Percentiles rank a stretch among this genome's conserved stretches.
Conservation (phyloP, 164 flowering plant genomes). For the Dillenia turbinata region DNA sequence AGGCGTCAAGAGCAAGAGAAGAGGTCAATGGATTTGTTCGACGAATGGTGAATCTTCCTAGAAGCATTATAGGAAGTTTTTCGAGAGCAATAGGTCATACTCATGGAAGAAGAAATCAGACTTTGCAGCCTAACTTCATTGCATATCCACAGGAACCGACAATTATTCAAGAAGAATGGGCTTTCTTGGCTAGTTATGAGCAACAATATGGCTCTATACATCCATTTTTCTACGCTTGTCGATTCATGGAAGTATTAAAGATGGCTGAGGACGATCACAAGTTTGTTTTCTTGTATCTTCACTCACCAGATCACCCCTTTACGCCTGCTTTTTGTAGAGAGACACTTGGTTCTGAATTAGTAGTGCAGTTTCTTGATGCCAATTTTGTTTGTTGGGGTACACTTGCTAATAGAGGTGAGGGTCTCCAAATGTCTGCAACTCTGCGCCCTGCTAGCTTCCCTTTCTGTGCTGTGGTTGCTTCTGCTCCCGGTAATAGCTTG, state of each 20-base stretch:
- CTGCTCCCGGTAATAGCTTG: constrained; percentile 41
- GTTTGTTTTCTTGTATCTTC: constrained; percentile 65
- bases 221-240: constrained; percentile 62
- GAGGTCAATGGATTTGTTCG: constrained; percentile 38
- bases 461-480: constrained; percentile 57
- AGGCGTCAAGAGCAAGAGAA: constrained; percentile 16
- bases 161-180: constrained; percentile 37
- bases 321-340: constrained; percentile 50
- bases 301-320: constrained; percentile 65
- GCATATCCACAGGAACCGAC: constrained; percentile 21
- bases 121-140: constrained; percentile 5
- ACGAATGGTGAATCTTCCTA: constrained; percentile 53
- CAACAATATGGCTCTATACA: constrained; percentile 48
- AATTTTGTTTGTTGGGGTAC: constrained; percentile 78
- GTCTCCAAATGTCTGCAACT: constrained; percentile 40
- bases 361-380: constrained; percentile 63
- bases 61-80: constrained; percentile 47
- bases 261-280: constrained; percentile 55
- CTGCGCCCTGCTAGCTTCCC: constrained; percentile 50
- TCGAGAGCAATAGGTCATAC: constrained; percentile 49
- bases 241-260: constrained; percentile 46
- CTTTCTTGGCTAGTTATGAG: constrained; percentile 49
- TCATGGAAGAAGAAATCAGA: constrained; percentile 25
- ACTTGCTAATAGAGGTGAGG: constrained; percentile 49
- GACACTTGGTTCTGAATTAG: constrained; percentile 60